phyloP scores from a whole-genome alignment of 2,329 filamentous ascomycete species.

The Madurella mycetomatis region DNA sequence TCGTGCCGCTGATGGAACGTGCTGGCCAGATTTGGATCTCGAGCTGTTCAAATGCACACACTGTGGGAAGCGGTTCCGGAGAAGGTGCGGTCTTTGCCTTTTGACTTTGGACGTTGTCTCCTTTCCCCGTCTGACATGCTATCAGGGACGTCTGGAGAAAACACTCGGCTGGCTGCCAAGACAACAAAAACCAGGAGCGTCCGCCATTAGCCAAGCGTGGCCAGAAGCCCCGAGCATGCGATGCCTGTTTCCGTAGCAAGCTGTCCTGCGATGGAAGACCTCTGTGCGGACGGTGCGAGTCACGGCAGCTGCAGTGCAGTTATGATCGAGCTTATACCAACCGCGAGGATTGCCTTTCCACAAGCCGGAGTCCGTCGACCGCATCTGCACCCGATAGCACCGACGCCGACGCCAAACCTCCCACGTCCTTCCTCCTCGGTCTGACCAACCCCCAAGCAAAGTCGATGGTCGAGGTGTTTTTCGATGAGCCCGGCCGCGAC shows the following conservation, averaged over 20 bases:
- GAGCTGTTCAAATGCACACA: conserved; percentile 3
- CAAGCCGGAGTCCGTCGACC: not conserved
- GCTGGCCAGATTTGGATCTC: not conserved
- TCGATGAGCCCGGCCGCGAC: conserved; percentile 1
- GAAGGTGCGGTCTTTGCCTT: not conserved
- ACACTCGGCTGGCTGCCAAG: conserved; percentile 24
- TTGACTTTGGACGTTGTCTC: no score
- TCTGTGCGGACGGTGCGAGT: conserved; percentile 26
- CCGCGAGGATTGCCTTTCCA: not conserved
- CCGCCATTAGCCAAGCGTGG: conserved; percentile 26
- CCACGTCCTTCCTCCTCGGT: conserved; percentile 26
- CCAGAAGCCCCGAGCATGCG: conserved; percentile 29
- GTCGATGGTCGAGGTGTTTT: conserved; percentile 24
- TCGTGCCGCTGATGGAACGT: not conserved
- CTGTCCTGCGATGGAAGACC: conserved; percentile 27
- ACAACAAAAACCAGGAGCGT: conserved; percentile 13
- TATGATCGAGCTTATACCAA: conserved; percentile 15
- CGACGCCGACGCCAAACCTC: conserved; percentile 20
- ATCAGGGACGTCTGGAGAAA: conserved; percentile 26
- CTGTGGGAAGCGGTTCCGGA: not conserved
- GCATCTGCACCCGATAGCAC: not conserved
- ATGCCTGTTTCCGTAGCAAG: conserved; percentile 29
- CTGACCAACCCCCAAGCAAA: conserved; percentile 27
- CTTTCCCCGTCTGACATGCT: no score
- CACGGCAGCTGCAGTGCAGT: conserved; percentile 22